These are phyloP conservation scores for Metschnikowia cubensis DNA, from an alignment of 805 yeast genomes.

Conservation along the genomic window DNA sequence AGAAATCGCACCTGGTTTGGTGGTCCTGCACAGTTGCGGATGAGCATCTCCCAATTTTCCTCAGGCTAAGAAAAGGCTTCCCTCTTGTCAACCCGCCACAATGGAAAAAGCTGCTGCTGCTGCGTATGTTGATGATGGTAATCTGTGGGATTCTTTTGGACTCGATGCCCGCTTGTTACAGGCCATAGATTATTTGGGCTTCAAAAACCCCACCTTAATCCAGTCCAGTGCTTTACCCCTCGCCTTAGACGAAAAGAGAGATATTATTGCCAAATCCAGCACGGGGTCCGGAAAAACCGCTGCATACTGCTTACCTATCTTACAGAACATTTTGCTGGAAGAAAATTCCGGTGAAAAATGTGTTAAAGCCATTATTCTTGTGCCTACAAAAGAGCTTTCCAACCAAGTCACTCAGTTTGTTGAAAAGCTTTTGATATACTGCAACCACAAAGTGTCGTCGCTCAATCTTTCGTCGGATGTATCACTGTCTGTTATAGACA, in stretches of 20 bases:
- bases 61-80: background rate
- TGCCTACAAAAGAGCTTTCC: constrained; percentile 90
- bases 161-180: constrained; percentile 81
- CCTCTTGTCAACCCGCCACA: background rate
- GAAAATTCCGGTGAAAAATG: constrained; percentile 23
- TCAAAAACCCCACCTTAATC: constrained; percentile 81
- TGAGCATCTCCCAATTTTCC: constrained; percentile 19
- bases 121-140: constrained; percentile 67
- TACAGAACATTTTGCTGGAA: constrained; percentile 64
- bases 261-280: constrained; percentile 87
- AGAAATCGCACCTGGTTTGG: background rate
- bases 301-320: constrained; percentile 82
- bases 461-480: constrained; percentile 66
- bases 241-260: constrained; percentile 85
- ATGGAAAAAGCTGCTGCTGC: constrained; percentile 48
- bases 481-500: constrained; percentile 64
- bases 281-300: constrained; percentile 97
- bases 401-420: constrained; percentile 76
- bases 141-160: constrained; percentile 69
- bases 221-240: constrained; percentile 91
- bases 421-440: constrained; percentile 62
- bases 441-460: constrained; percentile 59
- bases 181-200: constrained; percentile 78
- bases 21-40: constrained; percentile 11
- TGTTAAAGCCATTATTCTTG: constrained; percentile 66